These are phyloP conservation scores for Rhododendron griersonianum DNA, from an alignment of 148 eudicot genomes.

Conservation along the genomic window DNA sequence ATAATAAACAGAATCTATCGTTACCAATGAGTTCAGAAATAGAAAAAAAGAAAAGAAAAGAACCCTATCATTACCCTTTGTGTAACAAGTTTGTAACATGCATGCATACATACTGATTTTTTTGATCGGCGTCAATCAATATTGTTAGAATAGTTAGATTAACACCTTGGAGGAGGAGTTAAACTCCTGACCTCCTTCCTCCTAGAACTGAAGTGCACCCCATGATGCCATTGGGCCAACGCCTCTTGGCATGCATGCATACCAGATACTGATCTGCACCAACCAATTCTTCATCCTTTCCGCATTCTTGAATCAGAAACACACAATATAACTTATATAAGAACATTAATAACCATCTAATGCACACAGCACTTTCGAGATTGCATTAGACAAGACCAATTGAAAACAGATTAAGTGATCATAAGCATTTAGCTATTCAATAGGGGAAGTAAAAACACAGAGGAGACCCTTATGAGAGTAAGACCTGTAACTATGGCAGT, in stretches of 20 bases:
- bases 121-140: too few relatives aligned
- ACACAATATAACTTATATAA: not conserved
- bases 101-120: too few relatives aligned
- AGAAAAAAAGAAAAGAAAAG: too few relatives aligned
- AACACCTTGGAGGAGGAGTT: too few relatives aligned
- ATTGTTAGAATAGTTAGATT: too few relatives aligned
- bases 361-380: not conserved
- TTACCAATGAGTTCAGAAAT: too few relatives aligned
- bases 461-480: conserved; percentile 1
- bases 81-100: too few relatives aligned
- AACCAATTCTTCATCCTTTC: not conserved
- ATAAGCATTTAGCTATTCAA: not conserved
- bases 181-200: too few relatives aligned
- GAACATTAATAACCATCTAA: not conserved
- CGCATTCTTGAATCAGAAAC: not conserved
- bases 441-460: not conserved
- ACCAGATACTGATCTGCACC: not conserved
- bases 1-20: too few relatives aligned
- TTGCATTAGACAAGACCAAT: not conserved
- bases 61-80: too few relatives aligned
- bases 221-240: too few relatives aligned
- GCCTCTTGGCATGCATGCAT: not conserved
- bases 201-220: too few relatives aligned
- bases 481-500: conserved; percentile 85
- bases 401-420: not conserved